Evolutionary conservation across 2,329 filamentous ascomycete genomes (phyloP), one percentile per base, ranked within the genome.

Genomic region (Diaporthe humulicola): DNA sequence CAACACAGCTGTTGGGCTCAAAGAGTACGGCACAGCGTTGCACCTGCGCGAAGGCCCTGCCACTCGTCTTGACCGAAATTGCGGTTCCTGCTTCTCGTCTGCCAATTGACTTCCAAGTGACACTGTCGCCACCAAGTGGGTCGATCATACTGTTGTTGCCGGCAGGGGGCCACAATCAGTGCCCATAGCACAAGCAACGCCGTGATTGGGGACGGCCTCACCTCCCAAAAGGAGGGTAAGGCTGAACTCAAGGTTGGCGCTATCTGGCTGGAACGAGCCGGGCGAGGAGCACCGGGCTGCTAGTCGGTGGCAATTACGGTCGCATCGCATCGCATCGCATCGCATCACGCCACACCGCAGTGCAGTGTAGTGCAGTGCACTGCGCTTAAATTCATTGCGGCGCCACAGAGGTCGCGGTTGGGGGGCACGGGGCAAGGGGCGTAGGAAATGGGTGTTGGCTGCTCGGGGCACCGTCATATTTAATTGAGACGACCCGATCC

Each of bases 51-150:
- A 22, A 25, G 9, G 17, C 28, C 28, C 25, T 54, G 25, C 50
- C 33, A 42, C 57, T 60, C 58, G 22, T 54, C 33, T 30, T n/a
- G 50, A 45, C 70, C 36, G 52, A 61, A 40, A n/a, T 40, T 52
- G 36, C 52, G n/a, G 25, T 22, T 61, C 30, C 15, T 30, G 48
- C 22, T 19, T 56, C 54, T 64, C 56, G n/a, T 38, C 38, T 64
- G 61, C 42, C 73, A 57, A 56, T 73, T 75, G 70, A 54, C 42
- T 50, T 70, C 28, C 64, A 48, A 50, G 74, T 69, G 56, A 52
- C 54, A 69, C 42, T 19, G 42, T 70, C 74, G 50, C 56, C 48
- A 40, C 48, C 61, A 58, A 70, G 70, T 70, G 74, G 74, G 61
- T 73, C 56, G 57, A 48, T 50, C 58, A 50, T 48, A 48, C 42